Evolutionary conservation across 441 rosid genomes (phyloP).

Genomic region (Erysimum cheiri): DNA sequence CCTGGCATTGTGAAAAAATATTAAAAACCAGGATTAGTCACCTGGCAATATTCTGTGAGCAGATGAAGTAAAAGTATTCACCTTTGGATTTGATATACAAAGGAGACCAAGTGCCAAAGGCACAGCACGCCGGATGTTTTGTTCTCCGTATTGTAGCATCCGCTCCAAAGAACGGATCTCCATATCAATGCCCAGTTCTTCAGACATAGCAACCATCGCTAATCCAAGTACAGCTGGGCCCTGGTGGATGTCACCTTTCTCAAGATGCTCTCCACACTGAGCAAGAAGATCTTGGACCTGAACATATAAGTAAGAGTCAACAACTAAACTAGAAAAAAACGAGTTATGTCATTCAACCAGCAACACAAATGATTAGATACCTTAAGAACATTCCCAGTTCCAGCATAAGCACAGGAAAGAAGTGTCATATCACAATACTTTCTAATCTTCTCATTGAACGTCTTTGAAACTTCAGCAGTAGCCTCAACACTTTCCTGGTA

Average conservation of each 20-base stretch:
- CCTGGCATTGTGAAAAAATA: conserved; percentile 49
- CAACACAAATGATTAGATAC: conserved; percentile 46
- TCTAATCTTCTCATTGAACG: conserved; percentile 85
- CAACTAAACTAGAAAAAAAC: conserved; percentile 20
- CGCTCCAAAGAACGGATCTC: conserved; percentile 94
- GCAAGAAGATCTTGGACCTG: conserved; percentile 94
- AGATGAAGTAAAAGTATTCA: conserved; percentile 40
- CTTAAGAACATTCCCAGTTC: conserved; percentile 96
- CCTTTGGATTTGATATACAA: conserved; percentile 98
- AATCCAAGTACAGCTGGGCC: conserved; percentile 98
- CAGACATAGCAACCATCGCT: conserved; percentile 98
- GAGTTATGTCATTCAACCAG: conserved; percentile 29
- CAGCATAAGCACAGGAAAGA: conserved; percentile 98
- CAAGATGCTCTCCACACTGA: conserved; percentile 86
- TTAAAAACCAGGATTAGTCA: conserved; percentile 4
- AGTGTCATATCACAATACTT: conserved; percentile 89
- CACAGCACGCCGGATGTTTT: conserved; percentile 85
- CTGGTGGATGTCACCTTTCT: conserved; percentile 87
- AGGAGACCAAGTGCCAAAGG: conserved; percentile 98
- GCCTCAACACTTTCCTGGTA: conserved; percentile 91
- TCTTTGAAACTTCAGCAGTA: conserved; percentile 87
- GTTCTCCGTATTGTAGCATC: conserved; percentile 93
- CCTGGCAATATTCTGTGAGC: background rate
- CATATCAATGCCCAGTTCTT: conserved; percentile 97
- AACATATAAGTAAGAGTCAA: conserved; percentile 27